Evolutionary conservation across 1,284 basidiomycete genomes (phyloP).

Genomic region (Takashimella koratensis): DNA sequence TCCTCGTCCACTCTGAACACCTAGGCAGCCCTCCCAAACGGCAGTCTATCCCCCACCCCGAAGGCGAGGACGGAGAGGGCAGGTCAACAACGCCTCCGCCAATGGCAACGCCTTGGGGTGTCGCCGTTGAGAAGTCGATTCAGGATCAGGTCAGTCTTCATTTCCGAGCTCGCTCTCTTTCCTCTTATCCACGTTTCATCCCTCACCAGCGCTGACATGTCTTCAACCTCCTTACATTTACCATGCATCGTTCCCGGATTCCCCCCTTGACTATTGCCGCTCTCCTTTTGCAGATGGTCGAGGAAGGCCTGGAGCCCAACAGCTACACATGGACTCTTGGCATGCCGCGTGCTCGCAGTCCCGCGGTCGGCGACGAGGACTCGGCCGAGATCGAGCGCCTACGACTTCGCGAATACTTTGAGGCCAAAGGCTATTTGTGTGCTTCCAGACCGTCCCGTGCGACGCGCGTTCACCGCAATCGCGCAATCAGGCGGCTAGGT

Average conservation of each 20-base stretch:
- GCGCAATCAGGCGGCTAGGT: constrained; percentile 23
- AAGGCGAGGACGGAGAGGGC: background rate
- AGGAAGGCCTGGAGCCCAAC: background rate
- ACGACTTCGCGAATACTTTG: constrained; percentile 24
- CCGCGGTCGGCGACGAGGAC: background rate
- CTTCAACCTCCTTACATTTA: too few relatives aligned
- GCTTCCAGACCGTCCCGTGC: constrained; percentile 14
- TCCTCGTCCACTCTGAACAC: background rate
- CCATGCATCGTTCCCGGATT: too few relatives aligned
- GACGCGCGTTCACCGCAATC: constrained; percentile 2
- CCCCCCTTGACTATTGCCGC: too few relatives aligned
- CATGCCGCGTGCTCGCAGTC: background rate
- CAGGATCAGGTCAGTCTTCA: background rate
- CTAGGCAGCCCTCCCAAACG: background rate
- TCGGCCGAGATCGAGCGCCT: constrained; percentile 11
- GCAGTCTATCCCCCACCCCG: background rate
- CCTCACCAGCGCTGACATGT: too few relatives aligned
- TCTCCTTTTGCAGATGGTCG: background rate
- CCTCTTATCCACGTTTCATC: too few relatives aligned
- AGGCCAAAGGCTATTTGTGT: constrained; percentile 34
- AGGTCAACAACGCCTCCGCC: background rate
- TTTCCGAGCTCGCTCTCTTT: background rate
- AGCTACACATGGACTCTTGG: background rate
- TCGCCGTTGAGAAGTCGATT: background rate
- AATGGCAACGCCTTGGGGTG: background rate